Conservation (phyloP, 225 moss, liverwort and hornwort species). For the Pseudoscleropodium purum region DNA sequence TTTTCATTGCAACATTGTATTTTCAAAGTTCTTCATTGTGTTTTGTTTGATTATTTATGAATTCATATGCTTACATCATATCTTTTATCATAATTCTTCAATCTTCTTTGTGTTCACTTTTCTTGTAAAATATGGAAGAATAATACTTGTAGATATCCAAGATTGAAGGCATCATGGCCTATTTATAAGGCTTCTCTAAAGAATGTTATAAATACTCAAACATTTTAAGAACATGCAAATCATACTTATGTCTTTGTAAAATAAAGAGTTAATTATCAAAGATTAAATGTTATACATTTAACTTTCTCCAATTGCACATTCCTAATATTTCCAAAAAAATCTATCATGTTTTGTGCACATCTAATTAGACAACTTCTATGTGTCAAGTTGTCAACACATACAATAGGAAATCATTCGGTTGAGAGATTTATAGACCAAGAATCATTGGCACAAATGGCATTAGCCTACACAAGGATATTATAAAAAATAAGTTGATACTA, state of each 20-base stretch:
- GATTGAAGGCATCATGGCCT: neutral
- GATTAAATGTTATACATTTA: neutral
- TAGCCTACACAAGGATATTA: neutral
- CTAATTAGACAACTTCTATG: neutral
- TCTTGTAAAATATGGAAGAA: neutral
- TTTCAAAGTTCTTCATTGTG: neutral
- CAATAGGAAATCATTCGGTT: neutral
- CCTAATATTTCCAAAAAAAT: neutral
- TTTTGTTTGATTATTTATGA: neutral
- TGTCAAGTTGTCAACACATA: neutral
- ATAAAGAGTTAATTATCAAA: neutral
- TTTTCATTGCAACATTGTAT: neutral
- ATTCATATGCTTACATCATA: neutral
- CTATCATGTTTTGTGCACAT: neutral
- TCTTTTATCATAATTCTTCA: neutral
- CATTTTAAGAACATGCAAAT: accelerated
- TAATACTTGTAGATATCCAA: neutral
- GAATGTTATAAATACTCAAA: neutral
- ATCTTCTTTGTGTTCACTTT: neutral
- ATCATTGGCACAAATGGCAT: neutral
- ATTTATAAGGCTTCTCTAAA: neutral
- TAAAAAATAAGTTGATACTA: neutral
- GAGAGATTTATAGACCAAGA: neutral
- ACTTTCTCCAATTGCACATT: neutral
- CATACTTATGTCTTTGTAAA: neutral